Percentiles rank a stretch among this genome's conserved stretches.
Conservation (phyloP, 768 basidiomycete genomes). For the Royoungia palumana region DNA sequence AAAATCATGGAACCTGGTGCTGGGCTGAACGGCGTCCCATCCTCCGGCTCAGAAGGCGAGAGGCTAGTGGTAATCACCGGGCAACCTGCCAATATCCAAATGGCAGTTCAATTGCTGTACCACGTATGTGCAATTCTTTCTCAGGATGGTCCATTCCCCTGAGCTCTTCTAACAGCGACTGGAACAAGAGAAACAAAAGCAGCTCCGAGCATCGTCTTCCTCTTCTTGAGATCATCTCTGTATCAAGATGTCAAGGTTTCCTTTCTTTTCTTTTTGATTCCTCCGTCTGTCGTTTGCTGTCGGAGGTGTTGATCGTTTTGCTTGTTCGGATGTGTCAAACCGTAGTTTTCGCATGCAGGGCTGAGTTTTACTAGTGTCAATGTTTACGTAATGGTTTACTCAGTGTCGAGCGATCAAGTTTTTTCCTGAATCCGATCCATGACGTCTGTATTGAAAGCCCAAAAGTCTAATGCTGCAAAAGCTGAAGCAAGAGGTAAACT, state of each 20-base stretch:
- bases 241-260: background rate
- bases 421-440: conserved; percentile 35
- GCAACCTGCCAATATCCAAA: conserved; percentile 91
- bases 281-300: background rate
- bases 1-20: conserved; percentile 99
- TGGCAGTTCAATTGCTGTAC: conserved; percentile 90
- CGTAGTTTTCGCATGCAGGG: conserved; percentile 11
- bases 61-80: conserved; percentile 96
- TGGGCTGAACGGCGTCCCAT: conserved; percentile 66
- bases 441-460: conserved; percentile 64
- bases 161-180: conserved; percentile 53
- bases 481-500: conserved; percentile 42
- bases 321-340: conserved; percentile 5
- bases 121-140: conserved; percentile 54
- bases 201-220: conserved; percentile 41
- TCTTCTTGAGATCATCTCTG: conserved; percentile 22
- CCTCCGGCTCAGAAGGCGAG: conserved; percentile 79
- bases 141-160: conserved; percentile 4
- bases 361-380: background rate
- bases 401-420: background rate
- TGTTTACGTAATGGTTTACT: conserved; percentile 28
- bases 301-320: conserved; percentile 1
- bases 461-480: conserved; percentile 54
- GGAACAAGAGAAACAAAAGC: conserved; percentile 89
- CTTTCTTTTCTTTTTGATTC: background rate